A percentile compares a stretch with the other conserved stretches of the same genome.
phyloP scores from a whole-genome alignment of 192 early-diverging fungal genomes.

The Backusella luteola region DNA sequence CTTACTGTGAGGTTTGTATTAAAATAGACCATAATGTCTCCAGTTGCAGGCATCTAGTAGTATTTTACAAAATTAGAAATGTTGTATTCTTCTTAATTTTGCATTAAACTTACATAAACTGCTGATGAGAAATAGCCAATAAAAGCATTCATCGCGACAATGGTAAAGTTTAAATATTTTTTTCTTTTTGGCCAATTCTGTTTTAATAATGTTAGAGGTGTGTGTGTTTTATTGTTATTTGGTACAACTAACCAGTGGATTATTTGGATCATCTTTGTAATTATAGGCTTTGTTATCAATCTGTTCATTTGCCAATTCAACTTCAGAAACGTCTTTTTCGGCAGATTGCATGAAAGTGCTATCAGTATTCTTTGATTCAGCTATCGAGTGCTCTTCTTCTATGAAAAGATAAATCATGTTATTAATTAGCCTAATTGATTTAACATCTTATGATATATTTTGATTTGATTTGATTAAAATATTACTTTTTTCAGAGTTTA shows the following conservation, averaged over 20 bases:
- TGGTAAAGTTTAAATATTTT: slow-evolving; percentile 2
- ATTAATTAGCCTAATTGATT: neutral
- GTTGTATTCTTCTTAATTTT: neutral
- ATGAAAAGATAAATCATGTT: neutral
- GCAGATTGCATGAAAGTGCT: neutral
- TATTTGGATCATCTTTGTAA: slow-evolving; percentile 15
- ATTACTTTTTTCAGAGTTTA: neutral
- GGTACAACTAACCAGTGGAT: slow-evolving; percentile 17
- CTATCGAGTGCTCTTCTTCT: neutral
- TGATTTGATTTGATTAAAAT: neutral
- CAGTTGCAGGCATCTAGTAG: slow-evolving; percentile 20
- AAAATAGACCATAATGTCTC: slow-evolving; percentile 20
- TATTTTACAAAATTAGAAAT: neutral
- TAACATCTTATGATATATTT: neutral
- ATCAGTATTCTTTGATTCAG: neutral
- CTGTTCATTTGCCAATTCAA: neutral
- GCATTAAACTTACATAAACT: slow-evolving; percentile 12
- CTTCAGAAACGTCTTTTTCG: neutral
- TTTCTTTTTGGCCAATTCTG: slow-evolving; percentile 18
- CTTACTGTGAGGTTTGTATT: slow-evolving; percentile 20
- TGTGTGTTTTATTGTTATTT: neutral
- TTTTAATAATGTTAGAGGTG: neutral
- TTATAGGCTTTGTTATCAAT: neutral
- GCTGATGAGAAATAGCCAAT: slow-evolving; percentile 30
- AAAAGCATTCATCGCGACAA: slow-evolving; percentile 18